Conservation (phyloP, 495 filamentous ascomycete species). For the Tuber microsphaerosporum region DNA sequence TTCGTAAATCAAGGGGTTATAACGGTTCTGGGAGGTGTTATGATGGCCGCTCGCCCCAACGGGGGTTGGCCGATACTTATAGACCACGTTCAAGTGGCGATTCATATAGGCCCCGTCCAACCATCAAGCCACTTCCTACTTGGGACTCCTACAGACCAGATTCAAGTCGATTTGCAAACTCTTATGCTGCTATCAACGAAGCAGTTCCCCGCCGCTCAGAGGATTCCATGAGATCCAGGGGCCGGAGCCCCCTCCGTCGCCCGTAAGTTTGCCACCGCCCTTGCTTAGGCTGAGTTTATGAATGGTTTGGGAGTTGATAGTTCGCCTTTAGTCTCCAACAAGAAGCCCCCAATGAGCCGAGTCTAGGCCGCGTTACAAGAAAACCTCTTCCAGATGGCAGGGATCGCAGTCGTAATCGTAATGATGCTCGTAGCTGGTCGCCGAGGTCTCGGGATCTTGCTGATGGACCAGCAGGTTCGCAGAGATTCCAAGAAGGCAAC, state of each 20-base stretch:
- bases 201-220: rapidly evolving
- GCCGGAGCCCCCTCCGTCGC: background rate
- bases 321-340: background rate
- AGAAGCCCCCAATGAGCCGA: background rate
- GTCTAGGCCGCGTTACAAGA: no score
- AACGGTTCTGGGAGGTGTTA: background rate
- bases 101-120: no score
- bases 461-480: background rate
- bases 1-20: no score
- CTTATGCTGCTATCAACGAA: background rate
- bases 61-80: no score
- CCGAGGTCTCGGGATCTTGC: background rate
- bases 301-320: background rate
- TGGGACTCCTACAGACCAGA: background rate
- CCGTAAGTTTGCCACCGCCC: background rate
- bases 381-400: background rate
- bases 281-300: background rate
- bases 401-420: background rate
- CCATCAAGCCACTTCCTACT: no score
- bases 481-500: background rate
- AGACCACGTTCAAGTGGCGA: no score
- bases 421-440: background rate
- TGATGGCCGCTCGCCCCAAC: background rate
- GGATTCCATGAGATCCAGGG: background rate
- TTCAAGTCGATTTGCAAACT: background rate